Evolutionary conservation across 2,329 filamentous ascomycete genomes (phyloP).

Genomic region (Thyridium curvatum): DNA sequence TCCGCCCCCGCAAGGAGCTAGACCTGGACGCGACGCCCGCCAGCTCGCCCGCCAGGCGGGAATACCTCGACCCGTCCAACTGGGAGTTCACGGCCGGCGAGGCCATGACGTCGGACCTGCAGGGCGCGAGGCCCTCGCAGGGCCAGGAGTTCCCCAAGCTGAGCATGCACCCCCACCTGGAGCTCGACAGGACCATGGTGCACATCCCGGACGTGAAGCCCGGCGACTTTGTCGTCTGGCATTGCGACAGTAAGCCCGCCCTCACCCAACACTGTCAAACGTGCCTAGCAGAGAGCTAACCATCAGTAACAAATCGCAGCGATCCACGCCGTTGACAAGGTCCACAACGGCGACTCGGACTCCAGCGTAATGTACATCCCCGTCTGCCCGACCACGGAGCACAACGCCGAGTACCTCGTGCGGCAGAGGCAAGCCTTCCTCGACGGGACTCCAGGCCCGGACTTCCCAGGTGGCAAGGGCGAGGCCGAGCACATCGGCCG

Average conservation of each 20-base stretch:
- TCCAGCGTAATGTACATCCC: constrained; percentile 88
- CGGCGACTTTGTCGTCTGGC: constrained; percentile 77
- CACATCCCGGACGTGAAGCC: constrained; percentile 62
- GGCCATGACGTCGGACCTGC: constrained; percentile 34
- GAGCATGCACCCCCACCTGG: constrained; percentile 62
- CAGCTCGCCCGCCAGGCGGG: constrained; percentile 12
- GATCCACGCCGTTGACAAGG: constrained; percentile 78
- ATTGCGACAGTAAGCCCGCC: constrained; percentile 58
- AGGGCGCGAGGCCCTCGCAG: constrained; percentile 62
- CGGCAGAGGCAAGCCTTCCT: constrained; percentile 68
- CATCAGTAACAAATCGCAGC: constrained; percentile 18
- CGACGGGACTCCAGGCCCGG: constrained; percentile 58
- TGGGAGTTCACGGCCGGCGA: constrained; percentile 18
- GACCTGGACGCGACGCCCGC: constrained; percentile 19
- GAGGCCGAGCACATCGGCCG: constrained; percentile 49
- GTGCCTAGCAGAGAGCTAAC: constrained; percentile 2
- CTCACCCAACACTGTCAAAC: background rate
- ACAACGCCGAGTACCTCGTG: constrained; percentile 65
- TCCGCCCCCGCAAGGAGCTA: constrained; percentile 41
- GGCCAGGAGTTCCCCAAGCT: constrained; percentile 60
- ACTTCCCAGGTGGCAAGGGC: constrained; percentile 67
- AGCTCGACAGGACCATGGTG: constrained; percentile 63
- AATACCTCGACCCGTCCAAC: constrained; percentile 37
- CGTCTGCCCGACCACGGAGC: constrained; percentile 70
- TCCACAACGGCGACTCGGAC: constrained; percentile 65